phyloP scores from a whole-genome alignment of 345 rosid species.

The Trapa incisa region DNA sequence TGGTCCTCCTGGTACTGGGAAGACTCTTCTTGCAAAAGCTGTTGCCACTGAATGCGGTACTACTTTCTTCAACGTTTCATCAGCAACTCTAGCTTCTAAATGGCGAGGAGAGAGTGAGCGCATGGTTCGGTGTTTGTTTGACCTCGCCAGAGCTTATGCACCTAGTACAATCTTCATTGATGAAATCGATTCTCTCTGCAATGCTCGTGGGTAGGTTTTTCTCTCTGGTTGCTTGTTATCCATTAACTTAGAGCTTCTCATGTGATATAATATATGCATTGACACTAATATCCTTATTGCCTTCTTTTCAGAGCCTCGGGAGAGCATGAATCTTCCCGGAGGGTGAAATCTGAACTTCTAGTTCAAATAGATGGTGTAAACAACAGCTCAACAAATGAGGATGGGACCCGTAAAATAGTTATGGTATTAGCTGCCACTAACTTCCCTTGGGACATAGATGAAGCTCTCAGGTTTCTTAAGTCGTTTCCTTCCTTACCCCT shows the following conservation, averaged over 20 bases:
- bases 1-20: constrained; percentile 99
- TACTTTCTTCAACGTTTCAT: constrained; percentile 91
- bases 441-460: constrained; percentile 99
- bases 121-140: constrained; percentile 93
- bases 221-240: neutral
- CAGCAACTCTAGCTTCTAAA: constrained; percentile 93
- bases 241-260: neutral
- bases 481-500: constrained; percentile 2
- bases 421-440: constrained; percentile 99
- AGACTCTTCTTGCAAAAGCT: constrained; percentile 90
- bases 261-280: neutral
- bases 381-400: constrained; percentile 80
- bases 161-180: constrained; percentile 96
- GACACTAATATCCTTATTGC: constrained; percentile 1
- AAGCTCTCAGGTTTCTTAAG: constrained; percentile 69
- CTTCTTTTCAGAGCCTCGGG: constrained; percentile 64
- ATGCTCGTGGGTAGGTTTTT: constrained; percentile 75
- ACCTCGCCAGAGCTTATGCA: constrained; percentile 90
- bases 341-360: constrained; percentile 98
- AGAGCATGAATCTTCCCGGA: constrained; percentile 96
- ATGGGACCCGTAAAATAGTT: constrained; percentile 90
- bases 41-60: constrained; percentile 98
- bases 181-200: constrained; percentile 96
- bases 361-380: constrained; percentile 99
- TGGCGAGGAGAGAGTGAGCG: constrained; percentile 99